Conservation (phyloP, 1,139 yeast genomes). For the Nadsonia starkeyi-henricii region DNA sequence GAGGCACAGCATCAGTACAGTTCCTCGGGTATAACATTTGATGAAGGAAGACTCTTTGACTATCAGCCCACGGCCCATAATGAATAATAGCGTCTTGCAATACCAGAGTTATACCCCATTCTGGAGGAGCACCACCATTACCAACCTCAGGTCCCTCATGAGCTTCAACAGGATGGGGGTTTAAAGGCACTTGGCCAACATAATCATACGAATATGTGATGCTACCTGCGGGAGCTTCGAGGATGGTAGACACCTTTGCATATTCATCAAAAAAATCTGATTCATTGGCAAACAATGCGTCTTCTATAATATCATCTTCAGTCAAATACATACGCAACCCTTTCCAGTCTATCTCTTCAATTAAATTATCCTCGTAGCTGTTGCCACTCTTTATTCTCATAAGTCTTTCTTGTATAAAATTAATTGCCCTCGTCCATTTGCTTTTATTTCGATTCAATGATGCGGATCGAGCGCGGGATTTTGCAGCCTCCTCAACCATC, state of each 20-base stretch:
- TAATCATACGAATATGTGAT: constrained; percentile 54
- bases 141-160: constrained; percentile 38
- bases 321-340: constrained; percentile 29
- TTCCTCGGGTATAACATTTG: constrained; percentile 53
- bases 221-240: constrained; percentile 47
- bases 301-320: constrained; percentile 13
- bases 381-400: background rate
- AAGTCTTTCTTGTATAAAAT: background rate
- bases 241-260: constrained; percentile 61
- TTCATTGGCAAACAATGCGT: background rate
- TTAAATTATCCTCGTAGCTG: background rate
- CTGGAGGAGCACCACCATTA: constrained; percentile 42
- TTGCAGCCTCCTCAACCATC: constrained; percentile 4
- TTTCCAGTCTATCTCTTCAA: constrained; percentile 21
- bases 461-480: background rate
- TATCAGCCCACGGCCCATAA: constrained; percentile 94
- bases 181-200: constrained; percentile 46
- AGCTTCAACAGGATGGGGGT: constrained; percentile 17
- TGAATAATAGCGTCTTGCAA: constrained; percentile 53
- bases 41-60: constrained; percentile 60
- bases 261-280: constrained; percentile 43
- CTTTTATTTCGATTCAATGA: background rate
- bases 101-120: constrained; percentile 48
- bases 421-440: constrained; percentile 1
- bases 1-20: constrained; percentile 44